Percentiles rank a stretch among this genome's conserved stretches.
phyloP scores from a whole-genome alignment of 257 asterid species.

The Solanum piurae region DNA sequence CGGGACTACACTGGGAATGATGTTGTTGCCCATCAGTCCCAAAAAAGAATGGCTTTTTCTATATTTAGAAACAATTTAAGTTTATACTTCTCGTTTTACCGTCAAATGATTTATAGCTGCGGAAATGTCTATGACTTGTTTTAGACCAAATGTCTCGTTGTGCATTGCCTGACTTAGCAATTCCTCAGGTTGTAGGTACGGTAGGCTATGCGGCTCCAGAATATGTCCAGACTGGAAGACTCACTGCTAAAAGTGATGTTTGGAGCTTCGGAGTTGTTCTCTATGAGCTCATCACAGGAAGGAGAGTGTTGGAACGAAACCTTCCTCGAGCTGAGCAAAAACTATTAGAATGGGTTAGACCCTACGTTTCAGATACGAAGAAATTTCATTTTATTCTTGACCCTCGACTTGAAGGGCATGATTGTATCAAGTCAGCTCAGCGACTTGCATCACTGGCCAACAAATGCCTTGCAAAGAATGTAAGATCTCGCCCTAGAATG shows the following conservation, averaged over 20 bases:
- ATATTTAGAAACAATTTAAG: not conserved
- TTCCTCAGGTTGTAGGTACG: slow-evolving; percentile 67
- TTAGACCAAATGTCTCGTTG: not conserved
- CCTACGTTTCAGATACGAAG: slow-evolving; percentile 68
- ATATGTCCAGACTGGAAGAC: slow-evolving; percentile 70
- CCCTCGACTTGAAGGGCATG: slow-evolving; percentile 49
- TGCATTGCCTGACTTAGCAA: not conserved
- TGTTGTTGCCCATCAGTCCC: not conserved
- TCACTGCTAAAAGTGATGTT: slow-evolving; percentile 84
- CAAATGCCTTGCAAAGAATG: slow-evolving; percentile 79
- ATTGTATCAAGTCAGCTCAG: slow-evolving; percentile 63
- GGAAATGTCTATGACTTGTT: not conserved
- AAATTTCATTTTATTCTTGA: slow-evolving; percentile 66
- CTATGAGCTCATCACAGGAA: slow-evolving; percentile 82
- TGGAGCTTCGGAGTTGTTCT: slow-evolving; percentile 97
- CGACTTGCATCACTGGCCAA: slow-evolving; percentile 75
- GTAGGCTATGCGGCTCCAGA: slow-evolving; percentile 97
- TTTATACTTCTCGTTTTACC: not conserved
- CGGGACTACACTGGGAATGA: not conserved
- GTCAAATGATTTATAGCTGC: not conserved
- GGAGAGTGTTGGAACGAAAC: slow-evolving; percentile 78
- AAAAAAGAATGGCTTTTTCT: not conserved
- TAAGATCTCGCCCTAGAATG: slow-evolving; percentile 79
- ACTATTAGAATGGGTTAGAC: slow-evolving; percentile 84
- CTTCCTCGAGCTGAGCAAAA: slow-evolving; percentile 87